These are phyloP conservation scores for Alternaria alternata DNA, from an alignment of 2,329 filamentous ascomycete genomes.

Conservation along the genomic window DNA sequence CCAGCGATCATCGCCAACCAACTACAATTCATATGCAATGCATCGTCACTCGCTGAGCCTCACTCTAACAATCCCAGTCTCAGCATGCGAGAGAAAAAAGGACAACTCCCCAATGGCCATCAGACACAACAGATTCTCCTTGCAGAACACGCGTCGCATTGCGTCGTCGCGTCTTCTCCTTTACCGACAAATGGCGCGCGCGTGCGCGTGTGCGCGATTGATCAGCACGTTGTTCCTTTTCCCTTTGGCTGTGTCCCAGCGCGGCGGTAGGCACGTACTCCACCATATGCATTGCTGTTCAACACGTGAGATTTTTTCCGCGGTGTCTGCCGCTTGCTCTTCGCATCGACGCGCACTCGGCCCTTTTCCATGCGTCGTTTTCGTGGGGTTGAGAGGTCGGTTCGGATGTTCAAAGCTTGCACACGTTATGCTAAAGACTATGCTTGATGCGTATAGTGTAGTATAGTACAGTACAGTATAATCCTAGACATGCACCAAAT, in stretches of 20 bases:
- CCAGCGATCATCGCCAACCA: neutral
- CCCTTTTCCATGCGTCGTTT: neutral
- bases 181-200: neutral
- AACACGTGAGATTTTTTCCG: neutral
- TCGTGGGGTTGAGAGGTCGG: neutral
- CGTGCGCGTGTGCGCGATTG: neutral
- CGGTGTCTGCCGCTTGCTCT: neutral
- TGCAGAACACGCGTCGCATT: conserved; percentile 3
- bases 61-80: neutral
- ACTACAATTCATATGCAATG: neutral
- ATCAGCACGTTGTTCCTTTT: neutral
- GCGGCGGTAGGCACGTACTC: neutral
- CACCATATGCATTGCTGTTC: neutral
- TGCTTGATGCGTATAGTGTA: neutral
- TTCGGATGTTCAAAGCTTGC: neutral
- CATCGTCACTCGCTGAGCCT: conserved; percentile 2
- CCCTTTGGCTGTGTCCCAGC: neutral
- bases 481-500: neutral
- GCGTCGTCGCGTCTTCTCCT: conserved; percentile 4
- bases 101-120: neutral
- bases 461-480: neutral
- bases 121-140: neutral
- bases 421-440: neutral
- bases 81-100: neutral
- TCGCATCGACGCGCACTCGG: neutral